A percentile compares a stretch with the other conserved stretches of the same genome.
Conservation (phyloP, 2,329 filamentous ascomycete species). For the Metarhizium anisopliae region DNA sequence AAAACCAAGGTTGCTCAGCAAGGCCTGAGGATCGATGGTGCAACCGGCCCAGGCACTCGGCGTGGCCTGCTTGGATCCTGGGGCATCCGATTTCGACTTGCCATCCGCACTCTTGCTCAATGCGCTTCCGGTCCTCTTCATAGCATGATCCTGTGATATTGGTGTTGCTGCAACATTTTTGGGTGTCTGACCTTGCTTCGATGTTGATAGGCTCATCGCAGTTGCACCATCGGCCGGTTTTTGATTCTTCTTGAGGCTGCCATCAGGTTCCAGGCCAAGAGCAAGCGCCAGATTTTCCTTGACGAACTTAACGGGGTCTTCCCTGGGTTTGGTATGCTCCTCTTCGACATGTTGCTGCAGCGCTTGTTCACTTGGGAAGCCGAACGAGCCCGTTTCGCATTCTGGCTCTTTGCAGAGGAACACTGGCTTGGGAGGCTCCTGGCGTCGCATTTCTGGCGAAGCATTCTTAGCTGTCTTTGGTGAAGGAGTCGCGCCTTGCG, state of each 20-base stretch:
- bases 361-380: conserved; percentile 46
- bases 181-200: conserved; percentile 41
- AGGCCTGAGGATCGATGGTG: conserved; percentile 41
- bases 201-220: conserved; percentile 31
- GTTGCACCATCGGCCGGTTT: conserved; percentile 21
- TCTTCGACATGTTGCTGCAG: conserved; percentile 45
- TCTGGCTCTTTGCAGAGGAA: conserved; percentile 44
- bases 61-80: conserved; percentile 5
- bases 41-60: conserved; percentile 28
- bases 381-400: conserved; percentile 41
- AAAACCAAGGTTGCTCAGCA: conserved; percentile 25
- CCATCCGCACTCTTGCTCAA: conserved; percentile 31
- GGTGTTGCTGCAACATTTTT: conserved; percentile 34
- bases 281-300: conserved; percentile 38
- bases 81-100: conserved; percentile 17
- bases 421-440: conserved; percentile 30
- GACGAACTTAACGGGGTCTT: conserved; percentile 45
- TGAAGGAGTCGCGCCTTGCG: conserved; percentile 31
- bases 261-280: conserved; percentile 44
- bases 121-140: conserved; percentile 41
- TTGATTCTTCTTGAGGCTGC: conserved; percentile 27
- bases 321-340: conserved; percentile 47
- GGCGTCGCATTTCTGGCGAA: conserved; percentile 35
- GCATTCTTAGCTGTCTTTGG: conserved; percentile 38
- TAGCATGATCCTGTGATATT: conserved; percentile 41